Evolutionary conservation across 2,329 filamentous ascomycete genomes (phyloP), one percentile per base, ranked within the genome.

Genomic region (Cercospora sp.): DNA sequence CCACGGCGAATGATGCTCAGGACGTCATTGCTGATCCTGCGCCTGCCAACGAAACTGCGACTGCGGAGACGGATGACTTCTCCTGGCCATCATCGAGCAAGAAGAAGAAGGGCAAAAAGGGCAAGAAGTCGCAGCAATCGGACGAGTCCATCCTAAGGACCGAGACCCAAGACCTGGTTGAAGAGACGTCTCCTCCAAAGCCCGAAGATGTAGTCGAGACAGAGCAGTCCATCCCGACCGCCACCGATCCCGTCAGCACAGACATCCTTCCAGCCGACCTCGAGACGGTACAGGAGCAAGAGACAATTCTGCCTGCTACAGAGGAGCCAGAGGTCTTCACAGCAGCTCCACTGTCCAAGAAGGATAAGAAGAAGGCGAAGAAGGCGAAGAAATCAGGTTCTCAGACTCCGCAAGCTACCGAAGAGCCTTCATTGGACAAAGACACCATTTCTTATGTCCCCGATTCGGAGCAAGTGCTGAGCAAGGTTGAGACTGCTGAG

Each of bases 31-130:
- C 30, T 18, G 18, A 34, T n/a, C 21, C 30, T 37, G 28, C 24
- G 28, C 16, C 55, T 9, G 28, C 3, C 5, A 24, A 37, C 4
- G 30, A 59, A 8, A 5, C 5, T 32, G 5, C 10, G n/a, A n/a
- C 28, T 26, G 51, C 58, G 7, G 51, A 55, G 21, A 43, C 58
- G 28, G 71, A 69, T 18, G 71, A 70, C 30, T 66, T 61, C 53
- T 59, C 37, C 12, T 60, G 59, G 32, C 40, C 66, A 18, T 16
- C 66, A 3, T 49, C 40, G 9, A 66, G 68, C 26, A 69, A 69
- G 28, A 72, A 70, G 34, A 72, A 70, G 60, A 74, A 75, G 53
- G 68, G 69, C 60, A 75, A 74, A 55, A 75, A 74, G 61, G 67
- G 69, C 34, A 75, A 74, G 61, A 68, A 66, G 40, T 45, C 66